Percentiles rank a stretch among this genome's conserved stretches.
Conservation (phyloP, 805 yeast species). For the Wickerhamiella australiensis region DNA sequence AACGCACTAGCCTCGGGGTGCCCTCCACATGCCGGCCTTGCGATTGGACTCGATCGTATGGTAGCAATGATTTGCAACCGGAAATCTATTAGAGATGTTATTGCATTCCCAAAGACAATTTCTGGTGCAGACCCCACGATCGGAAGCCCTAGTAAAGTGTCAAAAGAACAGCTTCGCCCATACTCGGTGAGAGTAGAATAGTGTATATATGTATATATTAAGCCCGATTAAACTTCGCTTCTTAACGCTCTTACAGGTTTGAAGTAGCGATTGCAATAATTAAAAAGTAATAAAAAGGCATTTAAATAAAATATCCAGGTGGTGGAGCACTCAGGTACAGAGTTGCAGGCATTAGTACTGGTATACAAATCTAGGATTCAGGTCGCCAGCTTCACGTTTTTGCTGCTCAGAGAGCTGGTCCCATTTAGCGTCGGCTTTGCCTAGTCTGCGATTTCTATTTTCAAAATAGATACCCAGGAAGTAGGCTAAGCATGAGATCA, state of each 20-base stretch:
- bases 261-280: too few species aligned
- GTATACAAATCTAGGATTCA: conserved; percentile 26
- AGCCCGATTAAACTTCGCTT: too few species aligned
- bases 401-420: conserved; percentile 18
- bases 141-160: conserved; percentile 64
- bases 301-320: conserved; percentile 2
- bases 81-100: conserved; percentile 74
- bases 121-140: conserved; percentile 83
- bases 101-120: conserved; percentile 90
- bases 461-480: conserved; percentile 25
- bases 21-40: conserved; percentile 98
- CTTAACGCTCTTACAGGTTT: too few species aligned
- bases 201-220: too few species aligned
- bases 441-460: conserved; percentile 23
- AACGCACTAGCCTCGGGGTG: conserved; percentile 79
- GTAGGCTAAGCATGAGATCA: conserved; percentile 31
- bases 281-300: too few species aligned
- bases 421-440: conserved; percentile 22
- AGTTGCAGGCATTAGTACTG: conserved; percentile 24
- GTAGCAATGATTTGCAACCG: conserved; percentile 81
- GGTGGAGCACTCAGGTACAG: too few species aligned
- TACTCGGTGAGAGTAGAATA: conserved; percentile 36
- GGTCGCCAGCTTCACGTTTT: conserved; percentile 25
- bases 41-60: conserved; percentile 87
- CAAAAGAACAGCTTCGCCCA: conserved; percentile 37